A percentile compares a stretch with the other conserved stretches of the same genome.
phyloP scores from a whole-genome alignment of 169 alveolate species.

The Toxoplasma gondii region DNA sequence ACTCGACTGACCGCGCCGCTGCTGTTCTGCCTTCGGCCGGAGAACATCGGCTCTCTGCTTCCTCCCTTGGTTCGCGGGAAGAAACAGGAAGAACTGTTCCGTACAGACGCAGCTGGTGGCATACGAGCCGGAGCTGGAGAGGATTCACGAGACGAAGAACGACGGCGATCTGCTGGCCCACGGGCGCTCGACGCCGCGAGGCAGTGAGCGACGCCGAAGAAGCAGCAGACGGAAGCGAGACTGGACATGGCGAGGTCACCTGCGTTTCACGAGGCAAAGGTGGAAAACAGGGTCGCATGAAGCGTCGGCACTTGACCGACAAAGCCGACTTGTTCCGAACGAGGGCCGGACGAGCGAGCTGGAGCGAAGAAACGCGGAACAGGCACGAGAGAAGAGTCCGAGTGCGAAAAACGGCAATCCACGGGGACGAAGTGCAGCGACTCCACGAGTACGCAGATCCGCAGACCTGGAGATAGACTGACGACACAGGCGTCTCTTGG shows the following conservation, averaged over 20 bases:
- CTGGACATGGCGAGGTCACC: neutral
- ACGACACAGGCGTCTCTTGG: no score
- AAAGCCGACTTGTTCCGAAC: no score
- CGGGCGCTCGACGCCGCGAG: conserved; percentile 22
- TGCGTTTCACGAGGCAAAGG: neutral
- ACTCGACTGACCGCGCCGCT: neutral
- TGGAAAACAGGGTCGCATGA: neutral
- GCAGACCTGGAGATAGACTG: no score
- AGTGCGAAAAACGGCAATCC: no score
- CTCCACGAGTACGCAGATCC: no score
- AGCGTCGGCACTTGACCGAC: no score
- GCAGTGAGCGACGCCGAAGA: neutral
- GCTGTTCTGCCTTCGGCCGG: neutral
- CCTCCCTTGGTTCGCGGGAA: neutral
- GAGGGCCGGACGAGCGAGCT: no score
- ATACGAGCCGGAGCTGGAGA: conserved; percentile 6
- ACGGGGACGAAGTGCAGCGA: no score
- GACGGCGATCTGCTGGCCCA: conserved; percentile 46
- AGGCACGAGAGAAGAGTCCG: no score
- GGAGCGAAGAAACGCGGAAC: no score
- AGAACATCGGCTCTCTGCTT: neutral
- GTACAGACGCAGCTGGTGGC: conserved; percentile 19
- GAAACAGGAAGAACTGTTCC: neutral
- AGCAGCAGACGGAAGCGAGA: neutral
- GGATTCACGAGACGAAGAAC: conserved; percentile 44